A percentile compares a stretch with the other conserved stretches of the same genome.
phyloP scores from a whole-genome alignment of 345 rosid species.

The Conringia planisiliqua region DNA sequence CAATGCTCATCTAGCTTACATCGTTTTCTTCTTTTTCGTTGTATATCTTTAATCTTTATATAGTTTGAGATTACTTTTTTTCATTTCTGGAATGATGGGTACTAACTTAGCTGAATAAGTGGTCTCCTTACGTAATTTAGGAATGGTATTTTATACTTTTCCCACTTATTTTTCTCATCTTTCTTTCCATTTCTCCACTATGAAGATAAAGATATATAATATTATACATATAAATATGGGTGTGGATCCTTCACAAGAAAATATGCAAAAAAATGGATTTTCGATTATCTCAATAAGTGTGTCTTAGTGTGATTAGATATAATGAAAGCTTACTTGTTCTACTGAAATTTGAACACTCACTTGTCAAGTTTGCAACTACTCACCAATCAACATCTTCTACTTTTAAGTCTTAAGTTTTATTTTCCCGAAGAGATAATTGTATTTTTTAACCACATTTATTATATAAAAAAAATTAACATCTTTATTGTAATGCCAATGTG shows the following conservation, averaged over 20 bases:
- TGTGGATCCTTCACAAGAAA: conserved; percentile 13
- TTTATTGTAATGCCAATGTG: background rate
- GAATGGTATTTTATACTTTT: conserved; percentile 44
- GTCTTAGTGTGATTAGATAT: conserved; percentile 39
- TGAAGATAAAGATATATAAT: conserved; percentile 20
- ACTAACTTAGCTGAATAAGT: conserved; percentile 19
- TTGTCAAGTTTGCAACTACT: conserved; percentile 42
- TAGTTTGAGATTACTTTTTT: conserved; percentile 30
- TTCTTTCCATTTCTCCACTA: conserved; percentile 5
- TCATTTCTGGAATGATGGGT: conserved; percentile 39
- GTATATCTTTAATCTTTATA: background rate
- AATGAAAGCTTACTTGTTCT: conserved; percentile 62
- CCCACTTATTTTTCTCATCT: conserved; percentile 29
- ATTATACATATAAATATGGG: background rate
- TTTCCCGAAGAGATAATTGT: background rate
- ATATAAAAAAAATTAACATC: too few species aligned
- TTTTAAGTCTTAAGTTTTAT: conserved; percentile 5
- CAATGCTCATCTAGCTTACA: background rate
- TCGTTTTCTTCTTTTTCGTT: background rate
- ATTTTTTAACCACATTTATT: background rate
- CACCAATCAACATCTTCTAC: conserved; percentile 29
- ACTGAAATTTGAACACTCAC: conserved; percentile 56
- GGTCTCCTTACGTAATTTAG: conserved; percentile 35
- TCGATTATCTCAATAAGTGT: conserved; percentile 18
- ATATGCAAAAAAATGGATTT: conserved; percentile 14